These are phyloP conservation scores for Rhododendron ovatum DNA, from an alignment of 148 eudicot species.

Conservation along the genomic window DNA sequence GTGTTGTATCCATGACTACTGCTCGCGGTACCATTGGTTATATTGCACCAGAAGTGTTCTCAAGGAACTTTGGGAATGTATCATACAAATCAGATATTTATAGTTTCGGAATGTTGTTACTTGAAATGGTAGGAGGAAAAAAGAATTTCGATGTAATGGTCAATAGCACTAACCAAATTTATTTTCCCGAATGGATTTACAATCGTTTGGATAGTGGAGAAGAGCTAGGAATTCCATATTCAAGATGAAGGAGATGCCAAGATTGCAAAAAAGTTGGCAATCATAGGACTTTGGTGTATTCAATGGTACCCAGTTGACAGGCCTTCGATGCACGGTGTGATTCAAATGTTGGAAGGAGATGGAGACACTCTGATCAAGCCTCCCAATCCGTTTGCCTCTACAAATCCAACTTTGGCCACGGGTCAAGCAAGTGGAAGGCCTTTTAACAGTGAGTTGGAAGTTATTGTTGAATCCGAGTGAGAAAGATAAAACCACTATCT, in stretches of 20 bases:
- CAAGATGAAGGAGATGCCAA: slow-evolving; percentile 11
- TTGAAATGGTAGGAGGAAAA: slow-evolving; percentile 22
- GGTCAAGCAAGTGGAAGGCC: not conserved
- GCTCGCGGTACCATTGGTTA: slow-evolving; percentile 17
- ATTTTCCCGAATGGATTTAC: slow-evolving; percentile 25
- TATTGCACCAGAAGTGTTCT: slow-evolving; percentile 22
- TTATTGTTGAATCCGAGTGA: not conserved
- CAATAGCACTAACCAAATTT: not conserved
- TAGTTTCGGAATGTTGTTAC: slow-evolving; percentile 26
- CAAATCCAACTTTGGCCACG: not conserved
- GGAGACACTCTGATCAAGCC: slow-evolving; percentile 3
- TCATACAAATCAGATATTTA: slow-evolving; percentile 21
- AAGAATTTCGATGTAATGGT: not conserved
- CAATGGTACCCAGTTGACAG: slow-evolving; percentile 27
- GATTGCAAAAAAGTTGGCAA: slow-evolving; percentile 17
- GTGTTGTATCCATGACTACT: slow-evolving; percentile 18
- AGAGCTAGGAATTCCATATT: slow-evolving; percentile 1
- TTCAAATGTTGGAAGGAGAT: slow-evolving; percentile 16
- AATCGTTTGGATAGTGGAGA: slow-evolving; percentile 6
- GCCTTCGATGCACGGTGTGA: slow-evolving; percentile 21
- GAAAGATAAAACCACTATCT: not conserved
- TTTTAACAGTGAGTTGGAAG: not conserved
- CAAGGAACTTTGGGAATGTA: slow-evolving; percentile 7
- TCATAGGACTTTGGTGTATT: slow-evolving; percentile 31
- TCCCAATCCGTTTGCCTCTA: slow-evolving; percentile 10